Evolutionary conservation across 768 basidiomycete species (phyloP).

Genomic region (Termitomyces sp.): DNA sequence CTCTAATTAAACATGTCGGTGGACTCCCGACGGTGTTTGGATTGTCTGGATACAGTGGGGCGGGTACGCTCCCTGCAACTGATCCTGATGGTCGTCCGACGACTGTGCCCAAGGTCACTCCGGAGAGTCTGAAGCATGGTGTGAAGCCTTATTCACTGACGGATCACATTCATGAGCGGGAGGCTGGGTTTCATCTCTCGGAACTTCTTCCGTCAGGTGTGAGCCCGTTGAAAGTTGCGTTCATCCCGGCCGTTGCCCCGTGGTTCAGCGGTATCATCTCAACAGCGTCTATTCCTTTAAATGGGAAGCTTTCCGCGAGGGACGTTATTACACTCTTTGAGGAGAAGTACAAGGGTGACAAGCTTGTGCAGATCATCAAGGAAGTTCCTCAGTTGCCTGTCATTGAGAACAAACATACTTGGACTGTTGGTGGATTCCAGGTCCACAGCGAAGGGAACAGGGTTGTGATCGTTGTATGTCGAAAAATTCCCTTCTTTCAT

Average conservation of each 20-base stretch:
- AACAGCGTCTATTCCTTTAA: slow-evolving; percentile 78
- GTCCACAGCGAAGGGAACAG: slow-evolving; percentile 84
- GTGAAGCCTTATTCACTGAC: slow-evolving; percentile 87
- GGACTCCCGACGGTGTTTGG: slow-evolving; percentile 84
- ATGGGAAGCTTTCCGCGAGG: slow-evolving; percentile 55
- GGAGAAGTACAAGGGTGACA: slow-evolving; percentile 70
- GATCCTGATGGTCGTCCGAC: slow-evolving; percentile 64
- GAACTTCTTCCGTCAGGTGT: slow-evolving; percentile 36
- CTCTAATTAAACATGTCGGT: slow-evolving; percentile 67
- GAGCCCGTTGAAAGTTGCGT: slow-evolving; percentile 56
- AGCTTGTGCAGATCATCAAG: slow-evolving; percentile 60
- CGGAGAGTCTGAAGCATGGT: slow-evolving; percentile 69
- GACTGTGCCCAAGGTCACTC: slow-evolving; percentile 76
- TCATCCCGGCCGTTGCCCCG: slow-evolving; percentile 81
- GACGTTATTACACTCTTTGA: slow-evolving; percentile 74
- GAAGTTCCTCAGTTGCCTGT: slow-evolving; percentile 71
- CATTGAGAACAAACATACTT: slow-evolving; percentile 80
- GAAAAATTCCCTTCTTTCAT: background rate
- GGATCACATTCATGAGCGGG: slow-evolving; percentile 98
- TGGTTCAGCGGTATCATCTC: slow-evolving; percentile 98
- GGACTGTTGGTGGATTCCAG: slow-evolving; percentile 90
- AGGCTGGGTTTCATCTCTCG: slow-evolving; percentile 82
- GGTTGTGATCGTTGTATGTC: slow-evolving; percentile 86
- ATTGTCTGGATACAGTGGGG: slow-evolving; percentile 92
- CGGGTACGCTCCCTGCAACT: slow-evolving; percentile 75